Conservation (phyloP, 148 eudicot species). For the Hydrangea macrophylla region DNA sequence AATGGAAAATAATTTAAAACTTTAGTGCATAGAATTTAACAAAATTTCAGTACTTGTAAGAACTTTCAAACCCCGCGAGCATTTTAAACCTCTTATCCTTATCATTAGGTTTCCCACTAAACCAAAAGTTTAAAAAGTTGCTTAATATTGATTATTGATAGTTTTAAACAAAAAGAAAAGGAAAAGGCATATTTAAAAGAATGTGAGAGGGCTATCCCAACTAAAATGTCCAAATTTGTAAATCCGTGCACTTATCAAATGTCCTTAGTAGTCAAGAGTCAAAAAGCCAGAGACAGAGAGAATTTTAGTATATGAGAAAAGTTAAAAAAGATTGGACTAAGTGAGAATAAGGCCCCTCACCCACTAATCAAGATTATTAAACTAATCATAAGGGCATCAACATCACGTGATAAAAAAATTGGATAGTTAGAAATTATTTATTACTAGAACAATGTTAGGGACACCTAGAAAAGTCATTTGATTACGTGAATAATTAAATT, state of each 20-base stretch:
- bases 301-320: slow-evolving; percentile 3
- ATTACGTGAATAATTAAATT: no score
- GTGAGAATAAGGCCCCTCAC: slow-evolving; percentile 18
- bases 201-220: neutral
- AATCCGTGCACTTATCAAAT: neutral
- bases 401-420: no score
- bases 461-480: no score
- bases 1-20: neutral
- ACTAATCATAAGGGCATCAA: neutral
- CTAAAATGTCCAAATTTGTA: neutral
- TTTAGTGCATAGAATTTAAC: slow-evolving; percentile 2
- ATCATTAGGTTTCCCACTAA: slow-evolving; percentile 17
- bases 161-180: neutral
- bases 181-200: neutral
- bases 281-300: slow-evolving; percentile 7
- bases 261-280: slow-evolving; percentile 13
- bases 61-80: neutral
- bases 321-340: slow-evolving; percentile 3
- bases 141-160: neutral
- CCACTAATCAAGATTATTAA: slow-evolving; percentile 10
- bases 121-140: slow-evolving; percentile 9
- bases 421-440: no score
- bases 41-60: neutral
- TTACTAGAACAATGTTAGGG: no score
- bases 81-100: slow-evolving; percentile 7